Base-by-base conservation (phyloP, 441 rosid species). In the Croton setiger region DNA sequence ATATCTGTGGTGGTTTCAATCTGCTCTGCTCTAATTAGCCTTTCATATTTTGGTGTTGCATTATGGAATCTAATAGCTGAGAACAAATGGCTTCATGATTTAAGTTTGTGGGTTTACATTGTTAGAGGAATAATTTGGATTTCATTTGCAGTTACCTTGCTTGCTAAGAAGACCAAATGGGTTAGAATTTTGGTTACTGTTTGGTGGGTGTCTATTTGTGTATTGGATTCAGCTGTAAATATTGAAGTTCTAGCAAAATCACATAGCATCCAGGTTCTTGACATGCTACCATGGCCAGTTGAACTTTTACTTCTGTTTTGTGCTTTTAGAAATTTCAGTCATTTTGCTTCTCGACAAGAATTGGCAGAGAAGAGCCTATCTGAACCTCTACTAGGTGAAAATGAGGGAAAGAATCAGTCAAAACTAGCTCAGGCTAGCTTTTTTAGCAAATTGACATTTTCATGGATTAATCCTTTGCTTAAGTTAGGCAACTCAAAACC, bases 401-500 rank as follows among this genome's bases (percentile, higher is more conserved):
- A 78, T n/a, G 74, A 67, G 21, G 75, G 37, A 14, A 74, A 69
- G 36, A 73, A 78, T 56, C 61, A 31, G 37, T 76, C 83, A 11
- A 72, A 67, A 62, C 72, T 89, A 41, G 72, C 76, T 71, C 69
- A 77, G 20, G 84, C 84, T 39, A 63, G 80, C 20, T 87, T 88
- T 65, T 66, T 89, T 74, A 86, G 89, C 75, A 81, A 73, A 72
- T 56, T 93, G 68, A 71, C 84, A 0, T 93, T 93, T 78, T 89
- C 96, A 48, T 93, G 98, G 96, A 78, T 89, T 58, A 85, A 83
- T 78, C 81, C 88, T 52, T 77, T 93, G 77, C 94, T 93, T 67
- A 71, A 80, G 0, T 62, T 78, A 70, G 98, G 97, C 45, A 80
- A 76, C 85, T 75, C 76, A 23, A 93, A 79, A 75, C 94, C 91